Evolutionary conservation across 805 yeast species (phyloP).

Genomic region (Starmera pachycereana): DNA sequence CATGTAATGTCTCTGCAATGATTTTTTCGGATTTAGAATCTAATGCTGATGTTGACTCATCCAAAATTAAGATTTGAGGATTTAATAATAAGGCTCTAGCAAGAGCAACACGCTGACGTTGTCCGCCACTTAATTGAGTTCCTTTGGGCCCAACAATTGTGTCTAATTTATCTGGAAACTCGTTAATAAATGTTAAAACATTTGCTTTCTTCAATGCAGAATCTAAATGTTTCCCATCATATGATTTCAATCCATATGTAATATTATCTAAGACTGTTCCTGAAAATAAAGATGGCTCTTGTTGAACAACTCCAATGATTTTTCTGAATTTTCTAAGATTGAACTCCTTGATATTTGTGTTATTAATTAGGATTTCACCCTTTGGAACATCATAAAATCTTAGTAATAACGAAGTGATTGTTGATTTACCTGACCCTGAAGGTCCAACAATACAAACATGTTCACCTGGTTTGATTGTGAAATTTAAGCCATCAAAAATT

Average conservation of each 20-base stretch:
- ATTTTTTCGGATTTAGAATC: conserved; percentile 84
- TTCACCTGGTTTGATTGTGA: conserved; percentile 66
- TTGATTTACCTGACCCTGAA: conserved; percentile 94
- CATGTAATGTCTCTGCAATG: conserved; percentile 61
- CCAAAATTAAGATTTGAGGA: conserved; percentile 75
- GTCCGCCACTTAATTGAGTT: conserved; percentile 89
- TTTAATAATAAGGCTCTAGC: conserved; percentile 76
- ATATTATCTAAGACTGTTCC: conserved; percentile 82
- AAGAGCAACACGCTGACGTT: conserved; percentile 83
- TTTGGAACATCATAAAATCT: conserved; percentile 71
- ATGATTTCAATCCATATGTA: conserved; percentile 53
- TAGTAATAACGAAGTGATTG: conserved; percentile 67
- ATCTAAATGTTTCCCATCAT: conserved; percentile 47
- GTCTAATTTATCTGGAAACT: conserved; percentile 74
- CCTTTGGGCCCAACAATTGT: conserved; percentile 84
- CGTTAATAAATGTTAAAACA: conserved; percentile 54
- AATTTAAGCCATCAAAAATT: conserved; percentile 51
- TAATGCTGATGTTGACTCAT: conserved; percentile 91
- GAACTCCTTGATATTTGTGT: conserved; percentile 48
- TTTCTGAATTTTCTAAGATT: conserved; percentile 66
- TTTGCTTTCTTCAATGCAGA: conserved; percentile 64
- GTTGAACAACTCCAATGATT: conserved; percentile 82
- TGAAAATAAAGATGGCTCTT: conserved; percentile 82
- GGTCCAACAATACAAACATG: conserved; percentile 94
- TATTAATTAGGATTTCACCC: conserved; percentile 60